Base-by-base conservation (phyloP, 1,139 yeast genomes). In the Eremothecium coryli region DNA sequence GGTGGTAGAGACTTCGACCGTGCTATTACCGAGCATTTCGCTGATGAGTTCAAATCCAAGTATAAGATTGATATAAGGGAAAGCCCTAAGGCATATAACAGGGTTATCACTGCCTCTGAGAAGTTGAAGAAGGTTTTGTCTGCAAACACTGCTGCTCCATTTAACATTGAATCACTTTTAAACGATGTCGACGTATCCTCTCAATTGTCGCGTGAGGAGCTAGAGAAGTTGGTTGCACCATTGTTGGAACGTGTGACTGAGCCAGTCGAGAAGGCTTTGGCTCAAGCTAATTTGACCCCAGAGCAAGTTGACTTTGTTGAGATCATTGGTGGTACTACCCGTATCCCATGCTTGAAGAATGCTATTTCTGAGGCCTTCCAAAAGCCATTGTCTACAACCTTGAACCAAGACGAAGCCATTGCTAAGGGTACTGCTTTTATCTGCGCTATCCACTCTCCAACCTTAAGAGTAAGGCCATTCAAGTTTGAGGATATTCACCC, bases 381-480 rank as follows among this genome's bases (percentile, higher is more conserved):
- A 59, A 85, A 85, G 71, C 80, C 70, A 52, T 73, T 90, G 59
- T 84, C 96, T 29, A 82, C 84, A 70, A 93, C 97, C 52, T 76
- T 93, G 66, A 90, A 93, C 74, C 97, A 88, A 70, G 99, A 90
- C 61, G 99, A 90, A 73, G 96, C 98, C 45, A 81, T 88, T 62
- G 97, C 98, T 43, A 82, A 93, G 65, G 99, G 99, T 71, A 93
- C 95, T 52, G 96, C 99, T 37, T 93, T 90, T 67, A 84, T 93
- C 57, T 90, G 98, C 66, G 99, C 98, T 52, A 84, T 88, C 67
- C 97, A 88, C 73, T 90, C 98, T 20, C 98, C 98, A 65, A 88
- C 96, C 48, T 78, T 90, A 56, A 82, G 98, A 70, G 98, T 93
- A 38, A 82, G 97, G 68, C 96, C 96, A 52, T 90, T 90, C 80